Evolutionary conservation across 306 rosid genomes (phyloP), one percentile per base, ranked within the genome.

Genomic region (Alnus rubra): DNA sequence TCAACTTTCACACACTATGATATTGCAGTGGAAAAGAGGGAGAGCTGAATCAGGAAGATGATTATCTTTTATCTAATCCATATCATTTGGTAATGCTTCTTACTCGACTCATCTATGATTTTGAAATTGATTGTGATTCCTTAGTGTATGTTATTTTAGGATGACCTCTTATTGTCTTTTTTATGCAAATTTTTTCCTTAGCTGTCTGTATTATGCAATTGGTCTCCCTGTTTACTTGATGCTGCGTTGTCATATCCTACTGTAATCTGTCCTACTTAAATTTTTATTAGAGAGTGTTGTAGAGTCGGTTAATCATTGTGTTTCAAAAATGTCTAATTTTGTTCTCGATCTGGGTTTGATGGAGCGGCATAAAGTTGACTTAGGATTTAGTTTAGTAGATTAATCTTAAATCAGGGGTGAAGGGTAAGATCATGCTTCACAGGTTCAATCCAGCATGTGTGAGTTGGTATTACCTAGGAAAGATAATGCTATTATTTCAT

Each of bases 1-100:
- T 7, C 33, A 71, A 74, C 39, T 71, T 60, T 50, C 47, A 30
- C 59, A 59, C 68, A 30, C 78, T 78, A 58, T 75, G 68, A 71
- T 74, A 79, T 75, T 87, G 84, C 90, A 95, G 99, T 55, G 92
- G 93, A 83, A 95, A 95, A 83, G 98, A 90, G 78, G 98, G 93
- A 80, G 98, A 89, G 74, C 79, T 74, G 48, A 91, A 74, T 83
- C 99, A 89, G 77, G 98, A 90, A 68, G 98, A 92, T 60, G 96
- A 93, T 75, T 91, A 88, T 84, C 85, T 95, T 82, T 81, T 95
- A 82, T 91, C 96, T 69, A 95, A 93, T 83, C 99, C 99, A 2
- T 95, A 95, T 90, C 98, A 95, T 87, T 80, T 93, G 98, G 99
- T 91, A 91, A 67, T 35, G 44, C 55, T 71, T 88, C 76, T 80